Conservation (phyloP, 1,284 basidiomycete species). For the Coriolopsis trogii region DNA sequence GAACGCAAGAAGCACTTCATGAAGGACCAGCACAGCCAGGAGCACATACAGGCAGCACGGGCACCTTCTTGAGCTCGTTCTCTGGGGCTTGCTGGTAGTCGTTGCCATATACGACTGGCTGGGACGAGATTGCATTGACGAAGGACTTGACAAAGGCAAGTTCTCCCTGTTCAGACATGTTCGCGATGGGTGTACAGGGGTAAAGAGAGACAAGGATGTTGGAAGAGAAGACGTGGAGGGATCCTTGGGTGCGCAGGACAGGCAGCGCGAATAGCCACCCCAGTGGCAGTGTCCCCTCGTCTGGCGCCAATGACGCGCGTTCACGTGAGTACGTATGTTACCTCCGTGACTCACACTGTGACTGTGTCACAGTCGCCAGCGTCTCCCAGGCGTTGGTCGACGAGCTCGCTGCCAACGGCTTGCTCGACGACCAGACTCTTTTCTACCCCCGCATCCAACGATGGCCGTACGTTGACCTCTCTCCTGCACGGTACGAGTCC, state of each 20-base stretch:
- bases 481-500: not conserved
- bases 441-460: constrained; percentile 12
- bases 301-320: constrained; percentile 12
- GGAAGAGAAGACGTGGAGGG: not conserved
- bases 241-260: not conserved
- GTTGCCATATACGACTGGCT: constrained; percentile 72
- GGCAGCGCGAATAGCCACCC: constrained; percentile 3
- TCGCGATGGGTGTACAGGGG: not conserved
- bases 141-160: constrained; percentile 75
- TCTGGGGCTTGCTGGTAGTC: constrained; percentile 79
- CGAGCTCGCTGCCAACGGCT: too few relatives aligned
- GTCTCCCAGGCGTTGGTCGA: constrained; percentile 5
- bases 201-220: not conserved
- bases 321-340: not conserved
- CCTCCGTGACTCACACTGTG: not conserved
- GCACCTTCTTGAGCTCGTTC: constrained; percentile 74
- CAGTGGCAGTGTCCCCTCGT: not conserved
- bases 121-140: constrained; percentile 66
- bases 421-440: constrained; percentile 8
- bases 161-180: constrained; percentile 70
- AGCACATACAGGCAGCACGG: constrained; percentile 65
- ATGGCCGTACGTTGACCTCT: constrained; percentile 40
- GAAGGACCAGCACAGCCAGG: not conserved
- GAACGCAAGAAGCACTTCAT: not conserved
- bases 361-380: constrained; percentile 1